Base-by-base conservation (phyloP, 2,329 filamentous ascomycete species). In the Daldinia sp. region DNA sequence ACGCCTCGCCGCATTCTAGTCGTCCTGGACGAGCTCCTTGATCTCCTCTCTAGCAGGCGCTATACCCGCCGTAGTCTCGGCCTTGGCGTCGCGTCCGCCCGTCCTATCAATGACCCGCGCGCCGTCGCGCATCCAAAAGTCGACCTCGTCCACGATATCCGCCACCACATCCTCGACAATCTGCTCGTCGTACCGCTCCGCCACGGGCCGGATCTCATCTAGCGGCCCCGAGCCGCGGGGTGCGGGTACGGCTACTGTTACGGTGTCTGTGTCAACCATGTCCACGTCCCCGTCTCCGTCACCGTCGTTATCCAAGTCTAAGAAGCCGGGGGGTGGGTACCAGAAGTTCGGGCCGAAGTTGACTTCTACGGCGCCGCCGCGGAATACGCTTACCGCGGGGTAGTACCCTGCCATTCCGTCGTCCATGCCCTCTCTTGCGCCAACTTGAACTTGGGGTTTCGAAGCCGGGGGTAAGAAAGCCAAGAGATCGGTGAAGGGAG, bases 391-490 rank as follows among this genome's bases (percentile, higher is more conserved):
- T 17, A 99, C 88, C 19, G 94, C 92, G 1, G 95, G 95, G 73
- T 96, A 97, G 79, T 99, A 99, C 9, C 95, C 96, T 1, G 97
- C 85, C 84, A 95, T 91, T 32, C 94, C 95, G 73, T 99, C 95
- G 73, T 99, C 95, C 64, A 96, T 87, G 25, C 93, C 93, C 64
- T 95, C 91, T 50, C 95, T 84, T 15, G 92, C 93, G 10, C 91
- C 92, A 39, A 90, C 84, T 67, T 91, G 88, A 4, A 85, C 80
- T 62, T 88, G 85, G 3, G 90, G 90, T 63, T 87, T 88, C 4
- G 92, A 96, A 0, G 95, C 94, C 0, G 94, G 94, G 0, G 95
- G 95, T 0, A 99, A 82, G 78, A 99, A 99, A 2, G 93, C 89
- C 23, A 97, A 86, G 1, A 99, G 85, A 68, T 96, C 88, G 58